Evolutionary conservation across 2,329 filamentous ascomycete species (phyloP), one percentile per base, ranked within the genome.

Genomic region (Penicillium verrucosum): DNA sequence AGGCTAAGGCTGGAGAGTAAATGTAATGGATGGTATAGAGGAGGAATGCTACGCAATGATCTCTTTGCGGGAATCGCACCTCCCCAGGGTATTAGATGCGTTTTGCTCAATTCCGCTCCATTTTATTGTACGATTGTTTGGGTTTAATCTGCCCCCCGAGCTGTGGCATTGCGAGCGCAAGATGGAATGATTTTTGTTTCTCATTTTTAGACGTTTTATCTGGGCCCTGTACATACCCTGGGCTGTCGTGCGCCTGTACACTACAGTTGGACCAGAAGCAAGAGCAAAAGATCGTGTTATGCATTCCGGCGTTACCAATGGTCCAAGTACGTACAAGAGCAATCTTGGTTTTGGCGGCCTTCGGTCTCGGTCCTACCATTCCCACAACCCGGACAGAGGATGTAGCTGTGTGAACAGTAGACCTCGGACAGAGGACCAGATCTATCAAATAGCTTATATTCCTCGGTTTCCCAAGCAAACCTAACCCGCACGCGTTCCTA

Each of bases 1-100:
- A 85, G 70, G 81, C 84, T 68, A 78, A 91, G 68, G 75, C 77
- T 51, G 77, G 75, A 49, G 79, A 81, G 65, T 74, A 72, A 64
- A 68, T 51, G 42, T 40, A 48, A 56, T 63, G 56, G 54, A 66
- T 58, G 52, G 54, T 61, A 63, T 56, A 65, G 60, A 57, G 65
- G 64, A 64, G 66, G 67, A 67, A 68, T 65, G 65, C 61, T 67
- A 66, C 59, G 68, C 69, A 64, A 57, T 62, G 56, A 66, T 71
- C 64, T 68, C 59, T 60, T 64, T 68, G 65, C 63, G 65, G 62
- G 60, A 65, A 61, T 62, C 62, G 68, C 68, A 68, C 69, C 65
- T 68, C 65, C 54, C 65, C 66, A 66, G 68, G 71, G 68, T 72
- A 70, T 65, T 65, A 69, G 65, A 67, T 60, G 55, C 61, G 59